Conservation (phyloP, 1,284 basidiomycete genomes). For the Heterobasidion parviporum region DNA sequence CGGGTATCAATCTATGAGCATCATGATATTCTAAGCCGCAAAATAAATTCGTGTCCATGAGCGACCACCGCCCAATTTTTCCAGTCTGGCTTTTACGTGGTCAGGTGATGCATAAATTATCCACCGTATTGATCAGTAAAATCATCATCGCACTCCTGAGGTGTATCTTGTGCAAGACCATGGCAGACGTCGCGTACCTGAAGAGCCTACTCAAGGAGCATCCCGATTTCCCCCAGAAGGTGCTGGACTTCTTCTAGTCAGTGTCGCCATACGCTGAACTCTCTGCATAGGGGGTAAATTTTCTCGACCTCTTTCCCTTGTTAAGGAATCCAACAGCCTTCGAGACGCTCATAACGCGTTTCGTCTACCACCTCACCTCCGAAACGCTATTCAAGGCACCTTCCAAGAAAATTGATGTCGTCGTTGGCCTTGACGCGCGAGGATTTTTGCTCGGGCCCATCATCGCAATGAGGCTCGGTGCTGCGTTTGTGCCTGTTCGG, state of each 20-base stretch:
- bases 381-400: conserved; percentile 56
- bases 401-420: conserved; percentile 78
- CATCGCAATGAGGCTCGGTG: conserved; percentile 85
- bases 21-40: conserved; percentile 12
- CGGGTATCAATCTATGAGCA: conserved; percentile 34
- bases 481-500: conserved; percentile 94
- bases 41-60: no score
- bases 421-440: conserved; percentile 94
- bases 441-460: conserved; percentile 95
- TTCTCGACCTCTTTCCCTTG: conserved; percentile 89
- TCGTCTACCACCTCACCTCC: conserved; percentile 82
- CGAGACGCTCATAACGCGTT: conserved; percentile 88
- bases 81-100: no score
- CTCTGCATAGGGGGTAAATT: conserved; percentile 57
- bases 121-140: no score
- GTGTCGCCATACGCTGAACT: neutral
- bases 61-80: no score
- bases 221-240: conserved; percentile 86
- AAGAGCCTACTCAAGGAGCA: conserved; percentile 61
- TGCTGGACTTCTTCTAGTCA: conserved; percentile 17
- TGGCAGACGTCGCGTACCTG: conserved; percentile 76
- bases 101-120: no score
- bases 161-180: conserved; percentile 20
- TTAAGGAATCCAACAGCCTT: conserved; percentile 78
- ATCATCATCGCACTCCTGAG: neutral